A percentile compares a stretch with the other conserved stretches of the same genome.
Conservation (phyloP, 495 filamentous ascomycete genomes). For the Podospora comata region DNA sequence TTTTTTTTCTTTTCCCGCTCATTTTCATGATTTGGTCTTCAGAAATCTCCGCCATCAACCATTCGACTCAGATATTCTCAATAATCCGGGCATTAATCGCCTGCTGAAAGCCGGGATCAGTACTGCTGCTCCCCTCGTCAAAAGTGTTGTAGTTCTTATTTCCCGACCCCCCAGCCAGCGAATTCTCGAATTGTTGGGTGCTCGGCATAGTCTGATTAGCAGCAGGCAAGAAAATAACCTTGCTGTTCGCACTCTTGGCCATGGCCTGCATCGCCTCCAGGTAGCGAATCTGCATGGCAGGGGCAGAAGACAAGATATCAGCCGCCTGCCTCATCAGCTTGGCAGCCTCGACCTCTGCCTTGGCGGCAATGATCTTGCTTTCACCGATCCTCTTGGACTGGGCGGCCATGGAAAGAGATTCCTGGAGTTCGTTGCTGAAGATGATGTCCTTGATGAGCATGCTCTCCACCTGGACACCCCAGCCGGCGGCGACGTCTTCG, state of each 20-base stretch:
- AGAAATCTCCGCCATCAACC: neutral
- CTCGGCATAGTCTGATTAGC: constrained; percentile 62
- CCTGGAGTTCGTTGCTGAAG: constrained; percentile 93
- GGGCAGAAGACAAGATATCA: constrained; percentile 88
- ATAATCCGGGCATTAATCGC: constrained; percentile 82
- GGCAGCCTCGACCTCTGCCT: constrained; percentile 93
- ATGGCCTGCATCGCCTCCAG: constrained; percentile 99
- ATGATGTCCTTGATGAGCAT: constrained; percentile 99
- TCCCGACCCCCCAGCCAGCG: constrained; percentile 24
- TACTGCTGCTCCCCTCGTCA: constrained; percentile 19
- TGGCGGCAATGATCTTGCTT: constrained; percentile 94
- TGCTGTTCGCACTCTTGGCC: constrained; percentile 92
- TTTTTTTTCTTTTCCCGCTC: neutral
- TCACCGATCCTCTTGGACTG: constrained; percentile 98
- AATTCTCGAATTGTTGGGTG: constrained; percentile 34
- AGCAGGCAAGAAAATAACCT: constrained; percentile 91
- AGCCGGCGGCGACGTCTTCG: constrained; percentile 87
- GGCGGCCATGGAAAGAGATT: constrained; percentile 99
- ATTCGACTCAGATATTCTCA: constrained; percentile 69
- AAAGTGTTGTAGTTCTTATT: constrained; percentile 23
- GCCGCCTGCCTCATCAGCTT: constrained; percentile 98
- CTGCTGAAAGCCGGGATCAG: constrained; percentile 64
- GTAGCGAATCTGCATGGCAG: constrained; percentile 98
- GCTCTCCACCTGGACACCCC: constrained; percentile 94
- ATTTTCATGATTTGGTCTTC: too few relatives aligned